These are phyloP conservation scores for Elsinoe australis DNA, from an alignment of 2,329 filamentous ascomycete species.

Conservation along the genomic window DNA sequence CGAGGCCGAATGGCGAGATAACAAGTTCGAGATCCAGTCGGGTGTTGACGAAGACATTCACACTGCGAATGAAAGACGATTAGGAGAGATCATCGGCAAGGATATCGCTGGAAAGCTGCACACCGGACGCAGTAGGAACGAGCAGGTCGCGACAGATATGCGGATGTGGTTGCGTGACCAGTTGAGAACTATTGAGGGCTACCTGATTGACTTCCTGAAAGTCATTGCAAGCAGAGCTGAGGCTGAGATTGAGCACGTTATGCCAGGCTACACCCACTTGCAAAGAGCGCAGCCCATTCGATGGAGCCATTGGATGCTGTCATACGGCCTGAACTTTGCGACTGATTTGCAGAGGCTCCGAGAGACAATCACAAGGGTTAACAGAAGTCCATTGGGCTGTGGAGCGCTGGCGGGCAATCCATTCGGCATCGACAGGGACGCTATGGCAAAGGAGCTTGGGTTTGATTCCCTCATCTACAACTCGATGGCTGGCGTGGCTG, in stretches of 20 bases:
- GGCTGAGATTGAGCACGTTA: constrained; percentile 65
- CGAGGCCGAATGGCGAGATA: constrained; percentile 42
- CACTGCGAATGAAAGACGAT: constrained; percentile 46
- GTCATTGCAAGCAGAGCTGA: constrained; percentile 64
- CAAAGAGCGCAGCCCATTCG: constrained; percentile 75
- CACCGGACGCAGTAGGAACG: constrained; percentile 78
- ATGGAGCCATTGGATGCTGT: constrained; percentile 76
- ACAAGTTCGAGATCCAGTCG: constrained; percentile 40
- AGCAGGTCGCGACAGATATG: constrained; percentile 87
- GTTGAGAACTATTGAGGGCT: constrained; percentile 60
- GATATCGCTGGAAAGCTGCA: constrained; percentile 82
- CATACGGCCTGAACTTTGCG: constrained; percentile 63
- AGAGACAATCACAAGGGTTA: constrained; percentile 66
- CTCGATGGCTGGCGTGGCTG: constrained; percentile 66
- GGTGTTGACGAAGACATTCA: constrained; percentile 48
- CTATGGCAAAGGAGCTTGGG: constrained; percentile 71
- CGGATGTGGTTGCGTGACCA: constrained; percentile 77
- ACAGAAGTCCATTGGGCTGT: constrained; percentile 61
- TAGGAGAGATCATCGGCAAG: constrained; percentile 78
- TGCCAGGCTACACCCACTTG: constrained; percentile 84
- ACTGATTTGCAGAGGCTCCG: constrained; percentile 69
- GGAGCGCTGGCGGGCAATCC: constrained; percentile 75
- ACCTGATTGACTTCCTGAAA: constrained; percentile 61
- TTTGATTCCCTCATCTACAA: constrained; percentile 71
- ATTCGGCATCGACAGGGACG: constrained; percentile 71